Conservation (phyloP, 2,329 filamentous ascomycete species). For the Monilinia fructigena region DNA sequence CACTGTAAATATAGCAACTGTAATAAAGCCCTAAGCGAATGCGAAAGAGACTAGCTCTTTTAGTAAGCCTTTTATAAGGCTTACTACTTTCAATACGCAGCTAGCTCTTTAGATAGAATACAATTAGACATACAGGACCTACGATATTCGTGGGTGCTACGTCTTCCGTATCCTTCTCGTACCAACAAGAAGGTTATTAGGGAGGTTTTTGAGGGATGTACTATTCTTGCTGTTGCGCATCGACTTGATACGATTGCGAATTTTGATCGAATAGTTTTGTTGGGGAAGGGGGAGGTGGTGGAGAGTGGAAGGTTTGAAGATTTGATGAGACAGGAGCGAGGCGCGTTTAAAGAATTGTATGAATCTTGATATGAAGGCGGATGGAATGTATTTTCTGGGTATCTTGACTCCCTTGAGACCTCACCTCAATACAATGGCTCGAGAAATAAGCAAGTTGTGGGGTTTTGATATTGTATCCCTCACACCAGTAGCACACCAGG, state of each 20-base stretch:
- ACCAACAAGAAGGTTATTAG: slow-evolving; percentile 55
- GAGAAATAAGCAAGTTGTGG: not conserved
- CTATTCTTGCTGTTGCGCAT: slow-evolving; percentile 48
- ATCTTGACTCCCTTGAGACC: not conserved
- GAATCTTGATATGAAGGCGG: slow-evolving; percentile 16
- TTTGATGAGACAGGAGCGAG: slow-evolving; percentile 5
- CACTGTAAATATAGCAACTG: too few relatives aligned
- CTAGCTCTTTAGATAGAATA: too few relatives aligned
- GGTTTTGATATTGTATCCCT: too few relatives aligned
- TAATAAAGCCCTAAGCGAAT: too few relatives aligned
- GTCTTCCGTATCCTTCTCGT: too few relatives aligned
- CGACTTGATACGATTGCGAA: slow-evolving; percentile 48
- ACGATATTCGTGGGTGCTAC: too few relatives aligned
- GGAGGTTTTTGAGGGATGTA: slow-evolving; percentile 53
- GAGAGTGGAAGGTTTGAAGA: slow-evolving; percentile 12
- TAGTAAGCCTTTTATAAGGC: too few relatives aligned
- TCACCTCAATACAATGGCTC: not conserved
- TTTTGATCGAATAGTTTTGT: slow-evolving; percentile 38
- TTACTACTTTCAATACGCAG: too few relatives aligned
- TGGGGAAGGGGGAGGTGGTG: slow-evolving; percentile 18
- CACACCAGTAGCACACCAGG: not conserved
- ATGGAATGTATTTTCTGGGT: not conserved
- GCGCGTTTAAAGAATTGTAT: slow-evolving; percentile 41
- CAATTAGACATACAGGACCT: too few relatives aligned
- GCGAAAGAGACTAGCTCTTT: too few relatives aligned